Percentiles rank a stretch among this genome's conserved stretches.
phyloP scores from a whole-genome alignment of 139 green algal species.

The Tetradesmus obliquus region DNA sequence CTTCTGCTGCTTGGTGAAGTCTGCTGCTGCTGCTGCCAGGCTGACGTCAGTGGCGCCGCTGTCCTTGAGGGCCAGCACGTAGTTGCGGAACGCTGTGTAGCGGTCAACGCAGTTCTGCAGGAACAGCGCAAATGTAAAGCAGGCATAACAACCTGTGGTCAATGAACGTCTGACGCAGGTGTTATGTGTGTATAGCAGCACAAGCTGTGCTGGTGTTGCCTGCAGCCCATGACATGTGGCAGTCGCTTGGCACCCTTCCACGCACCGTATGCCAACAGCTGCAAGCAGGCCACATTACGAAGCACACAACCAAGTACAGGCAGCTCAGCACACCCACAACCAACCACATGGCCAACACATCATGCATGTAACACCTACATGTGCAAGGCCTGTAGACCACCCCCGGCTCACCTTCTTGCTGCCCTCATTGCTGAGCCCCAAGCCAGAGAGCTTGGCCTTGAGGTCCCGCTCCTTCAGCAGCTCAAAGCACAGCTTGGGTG shows the following conservation, averaged over 20 bases:
- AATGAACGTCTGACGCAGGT: too few relatives aligned
- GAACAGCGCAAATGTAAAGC: neutral
- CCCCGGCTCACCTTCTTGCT: slow-evolving; percentile 35
- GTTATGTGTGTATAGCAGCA: too few relatives aligned
- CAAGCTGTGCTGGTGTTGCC: too few relatives aligned
- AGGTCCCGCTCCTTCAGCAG: slow-evolving; percentile 53
- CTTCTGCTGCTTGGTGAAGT: slow-evolving; percentile 24
- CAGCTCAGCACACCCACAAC: neutral
- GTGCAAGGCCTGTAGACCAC: neutral
- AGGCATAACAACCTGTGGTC: neutral
- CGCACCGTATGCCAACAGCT: too few relatives aligned
- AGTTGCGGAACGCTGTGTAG: slow-evolving; percentile 43
- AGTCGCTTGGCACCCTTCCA: too few relatives aligned
- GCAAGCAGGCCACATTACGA: too few relatives aligned
- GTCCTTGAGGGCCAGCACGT: slow-evolving; percentile 33
- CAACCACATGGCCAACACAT: neutral
- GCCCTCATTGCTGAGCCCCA: slow-evolving; percentile 40
- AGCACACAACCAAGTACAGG: too few relatives aligned
- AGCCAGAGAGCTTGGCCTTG: slow-evolving; percentile 31
- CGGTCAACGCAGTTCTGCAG: slow-evolving; percentile 8
- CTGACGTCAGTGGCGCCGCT: slow-evolving; percentile 1
- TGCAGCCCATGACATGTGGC: too few relatives aligned
- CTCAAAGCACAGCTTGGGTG: slow-evolving; percentile 49
- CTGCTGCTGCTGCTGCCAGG: slow-evolving; percentile 18
- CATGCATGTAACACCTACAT: neutral